Base-by-base conservation (phyloP, 2,329 filamentous ascomycete species). In the Sporothrix variecibatus region DNA sequence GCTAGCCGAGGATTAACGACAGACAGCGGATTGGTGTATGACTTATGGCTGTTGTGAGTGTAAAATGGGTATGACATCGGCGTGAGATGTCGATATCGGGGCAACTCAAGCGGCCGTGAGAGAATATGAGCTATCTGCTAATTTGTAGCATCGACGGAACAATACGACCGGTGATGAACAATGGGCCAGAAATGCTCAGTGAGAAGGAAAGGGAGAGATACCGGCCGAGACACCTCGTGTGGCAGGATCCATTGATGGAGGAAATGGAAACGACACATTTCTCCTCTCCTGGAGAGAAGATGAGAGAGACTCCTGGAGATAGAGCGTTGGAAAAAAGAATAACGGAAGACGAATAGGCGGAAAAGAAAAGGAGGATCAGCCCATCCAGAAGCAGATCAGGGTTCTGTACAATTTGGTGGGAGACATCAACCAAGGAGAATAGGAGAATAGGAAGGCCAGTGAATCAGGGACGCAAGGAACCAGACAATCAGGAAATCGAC, bases 191-290 rank as follows among this genome's bases (percentile, higher is more conserved):
- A 15, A 51, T 26, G 20, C 12, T 17, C 43, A 68, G 2, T 26
- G 23, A 31, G 26, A 68, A 3, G 46, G 23, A 31, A 68, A 68
- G 43, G 65, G 43, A 51, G 65, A 51, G 26, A n/a, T 34, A 46
- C 46, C 26, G 65, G 15, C 65, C 65, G 65, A 68, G 65, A 68
- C 65, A 68, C 65, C 46, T 49, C 65, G 65, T 68, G 65, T 51
- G 40, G 43, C 7, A 49, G 28, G 65, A 15, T 51, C 65, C 43
- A 68, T 31, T 51, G 65, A 51, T 51, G 43, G 65, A 51, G 43
- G 65, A 51, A 31, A 68, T 20, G 43, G 9, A 68, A 17, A 34
- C 43, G 26, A 51, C 43, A 51, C 26, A 34, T 49, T 15, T 15
- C 43, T 15, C 31, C 28, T 62, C 15, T 49, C 43, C 43, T 49